Evolutionary conservation across 176 grass and related monocot species (phyloP).

Genomic region (Ampelocalamus luodianensis): DNA sequence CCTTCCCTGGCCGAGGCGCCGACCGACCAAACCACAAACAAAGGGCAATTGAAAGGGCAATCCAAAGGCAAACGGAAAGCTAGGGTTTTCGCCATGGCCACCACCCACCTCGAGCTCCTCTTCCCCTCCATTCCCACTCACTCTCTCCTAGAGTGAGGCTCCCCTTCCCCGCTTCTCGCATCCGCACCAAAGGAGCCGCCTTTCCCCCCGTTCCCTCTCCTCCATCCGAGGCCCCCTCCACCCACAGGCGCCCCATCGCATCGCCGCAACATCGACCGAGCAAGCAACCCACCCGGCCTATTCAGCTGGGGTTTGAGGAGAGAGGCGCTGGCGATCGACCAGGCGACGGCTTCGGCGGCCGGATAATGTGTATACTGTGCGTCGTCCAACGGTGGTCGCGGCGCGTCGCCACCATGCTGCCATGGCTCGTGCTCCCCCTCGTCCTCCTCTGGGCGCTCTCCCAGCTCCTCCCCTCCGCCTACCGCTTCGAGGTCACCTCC

Average conservation of each 20-base stretch:
- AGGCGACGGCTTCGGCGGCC: constrained; percentile 18
- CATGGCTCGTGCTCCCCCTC: constrained; percentile 86
- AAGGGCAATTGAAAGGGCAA: neutral
- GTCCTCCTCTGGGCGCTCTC: constrained; percentile 83
- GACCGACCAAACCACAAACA: too few relatives aligned
- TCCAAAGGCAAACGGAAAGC: constrained; percentile 33
- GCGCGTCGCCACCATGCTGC: constrained; percentile 84
- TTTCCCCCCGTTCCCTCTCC: constrained; percentile 28
- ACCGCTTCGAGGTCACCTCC: constrained; percentile 94
- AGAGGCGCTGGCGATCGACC: constrained; percentile 55
- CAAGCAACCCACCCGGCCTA: constrained; percentile 30
- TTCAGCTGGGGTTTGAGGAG: constrained; percentile 9
- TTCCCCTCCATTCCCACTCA: constrained; percentile 19
- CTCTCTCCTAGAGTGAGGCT: neutral
- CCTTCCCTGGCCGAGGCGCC: too few relatives aligned
- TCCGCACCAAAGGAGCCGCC: constrained; percentile 39
- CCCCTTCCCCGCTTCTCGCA: constrained; percentile 39
- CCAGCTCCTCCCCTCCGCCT: constrained; percentile 77
- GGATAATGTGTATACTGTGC: constrained; percentile 98
- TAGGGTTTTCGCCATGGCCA: constrained; percentile 74
- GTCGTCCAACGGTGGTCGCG: constrained; percentile 97
- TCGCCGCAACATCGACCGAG: constrained; percentile 32
- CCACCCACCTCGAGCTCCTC: constrained; percentile 39
- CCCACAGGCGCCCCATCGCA: constrained; percentile 3
- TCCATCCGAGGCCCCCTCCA: constrained; percentile 36